Conservation (phyloP, 2,329 filamentous ascomycete species). For the Trichophaea hybrida region DNA sequence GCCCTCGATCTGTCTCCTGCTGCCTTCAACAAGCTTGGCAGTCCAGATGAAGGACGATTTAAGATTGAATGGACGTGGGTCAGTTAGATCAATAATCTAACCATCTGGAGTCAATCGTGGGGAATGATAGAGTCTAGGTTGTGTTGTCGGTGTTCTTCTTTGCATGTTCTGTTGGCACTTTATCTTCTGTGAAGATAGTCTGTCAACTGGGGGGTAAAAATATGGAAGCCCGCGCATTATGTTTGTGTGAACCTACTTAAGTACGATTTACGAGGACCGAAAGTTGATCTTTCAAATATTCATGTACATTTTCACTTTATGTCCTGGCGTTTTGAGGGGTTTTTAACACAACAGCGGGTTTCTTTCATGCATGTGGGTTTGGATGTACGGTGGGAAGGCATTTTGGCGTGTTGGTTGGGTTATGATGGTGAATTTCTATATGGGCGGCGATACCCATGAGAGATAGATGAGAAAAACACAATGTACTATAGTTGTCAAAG, state of each 20-base stretch:
- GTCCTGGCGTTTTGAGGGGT: too few relatives aligned
- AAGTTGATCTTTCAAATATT: background rate
- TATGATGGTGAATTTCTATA: too few relatives aligned
- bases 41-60: constrained; percentile 15
- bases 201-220: too few relatives aligned
- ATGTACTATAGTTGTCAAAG: too few relatives aligned
- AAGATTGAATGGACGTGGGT: constrained; percentile 11
- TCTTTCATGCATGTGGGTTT: too few relatives aligned
- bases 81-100: background rate
- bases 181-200: background rate
- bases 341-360: too few relatives aligned
- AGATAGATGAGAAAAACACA: too few relatives aligned
- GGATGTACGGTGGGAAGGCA: too few relatives aligned
- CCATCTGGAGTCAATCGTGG: background rate
- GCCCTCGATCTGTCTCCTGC: constrained; percentile 22
- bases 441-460: too few relatives aligned
- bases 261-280: background rate
- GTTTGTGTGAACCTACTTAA: background rate
- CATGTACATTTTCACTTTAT: background rate
- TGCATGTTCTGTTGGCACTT: background rate
- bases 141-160: background rate
- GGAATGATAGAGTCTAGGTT: background rate
- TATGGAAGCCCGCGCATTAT: background rate
- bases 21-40: constrained; percentile 19
- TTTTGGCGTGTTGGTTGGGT: too few relatives aligned